Percentiles rank a stretch among this genome's conserved stretches.
phyloP scores from a whole-genome alignment of 805 yeast species.

The Schwanniomyces polymorphus region DNA sequence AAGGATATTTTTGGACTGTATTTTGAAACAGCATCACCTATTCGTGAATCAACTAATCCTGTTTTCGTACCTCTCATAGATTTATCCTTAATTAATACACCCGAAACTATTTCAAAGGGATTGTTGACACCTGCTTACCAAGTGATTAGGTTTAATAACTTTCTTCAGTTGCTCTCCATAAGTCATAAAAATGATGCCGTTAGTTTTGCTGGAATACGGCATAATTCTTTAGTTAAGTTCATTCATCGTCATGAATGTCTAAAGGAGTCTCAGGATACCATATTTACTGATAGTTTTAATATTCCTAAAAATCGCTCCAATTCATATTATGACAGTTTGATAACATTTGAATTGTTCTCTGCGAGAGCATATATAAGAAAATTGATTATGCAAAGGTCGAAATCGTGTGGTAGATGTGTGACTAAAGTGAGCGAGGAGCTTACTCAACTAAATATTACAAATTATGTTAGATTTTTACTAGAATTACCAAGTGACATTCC shows the following conservation, averaged over 20 bases:
- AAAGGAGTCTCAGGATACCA: not conserved
- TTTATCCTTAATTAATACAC: constrained; percentile 23
- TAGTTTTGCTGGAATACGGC: constrained; percentile 35
- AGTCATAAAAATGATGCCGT: constrained; percentile 37
- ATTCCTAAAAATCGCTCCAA: constrained; percentile 5
- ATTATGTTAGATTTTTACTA: constrained; percentile 35
- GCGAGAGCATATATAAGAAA: constrained; percentile 26
- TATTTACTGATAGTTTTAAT: not conserved
- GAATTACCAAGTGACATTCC: constrained; percentile 23
- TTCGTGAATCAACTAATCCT: constrained; percentile 7
- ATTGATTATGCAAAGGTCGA: constrained; percentile 16
- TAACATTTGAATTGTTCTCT: constrained; percentile 28
- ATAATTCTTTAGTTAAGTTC: constrained; percentile 29
- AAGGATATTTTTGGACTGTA: constrained; percentile 4
- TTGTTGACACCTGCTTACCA: constrained; percentile 30
- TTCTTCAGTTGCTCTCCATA: constrained; percentile 27
- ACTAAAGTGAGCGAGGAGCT: constrained; percentile 28
- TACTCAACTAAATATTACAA: constrained; percentile 37
- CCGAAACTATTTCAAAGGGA: constrained; percentile 16
- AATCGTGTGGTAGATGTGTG: constrained; percentile 6
- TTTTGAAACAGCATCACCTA: not conserved
- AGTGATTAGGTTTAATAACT: constrained; percentile 28
- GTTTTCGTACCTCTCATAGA: constrained; percentile 20
- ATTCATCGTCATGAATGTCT: constrained; percentile 17
- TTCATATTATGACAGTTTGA: constrained; percentile 26